A percentile compares a stretch with the other conserved stretches of the same genome.
Evolutionary conservation across 129 eudicot species (phyloP).

Genomic region (Ambrosia trifida): DNA sequence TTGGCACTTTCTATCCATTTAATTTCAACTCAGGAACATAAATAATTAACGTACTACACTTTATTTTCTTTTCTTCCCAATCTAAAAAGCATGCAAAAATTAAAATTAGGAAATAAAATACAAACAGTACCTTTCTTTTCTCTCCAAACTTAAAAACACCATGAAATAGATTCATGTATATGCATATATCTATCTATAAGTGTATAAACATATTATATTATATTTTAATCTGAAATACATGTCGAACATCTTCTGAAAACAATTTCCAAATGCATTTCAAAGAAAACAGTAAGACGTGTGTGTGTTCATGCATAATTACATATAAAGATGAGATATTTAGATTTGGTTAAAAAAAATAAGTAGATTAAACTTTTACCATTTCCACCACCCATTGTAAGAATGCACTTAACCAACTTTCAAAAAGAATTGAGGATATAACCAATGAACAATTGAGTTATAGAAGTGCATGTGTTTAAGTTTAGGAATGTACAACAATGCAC

Average conservation of each 20-base stretch:
- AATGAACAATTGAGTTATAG: background rate
- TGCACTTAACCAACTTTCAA: background rate
- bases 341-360: background rate
- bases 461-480: constrained; percentile 5
- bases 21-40: background rate
- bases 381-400: background rate
- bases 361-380: background rate
- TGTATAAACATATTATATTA: constrained; percentile 1
- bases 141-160: background rate
- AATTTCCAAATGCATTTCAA: background rate
- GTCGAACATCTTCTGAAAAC: background rate
- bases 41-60: background rate
- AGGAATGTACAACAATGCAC: background rate
- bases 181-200: background rate
- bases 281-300: background rate
- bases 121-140: background rate
- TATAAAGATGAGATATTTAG: background rate
- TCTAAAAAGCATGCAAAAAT: background rate
- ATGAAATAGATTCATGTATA: constrained; percentile 5
- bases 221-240: background rate
- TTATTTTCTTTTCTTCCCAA: background rate
- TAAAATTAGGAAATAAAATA: background rate
- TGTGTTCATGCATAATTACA: background rate
- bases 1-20: background rate
- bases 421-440: background rate